A percentile compares a stretch with the other conserved stretches of the same genome.
phyloP scores from a whole-genome alignment of 768 basidiomycete genomes.

The Neoboletus brunneissimus region DNA sequence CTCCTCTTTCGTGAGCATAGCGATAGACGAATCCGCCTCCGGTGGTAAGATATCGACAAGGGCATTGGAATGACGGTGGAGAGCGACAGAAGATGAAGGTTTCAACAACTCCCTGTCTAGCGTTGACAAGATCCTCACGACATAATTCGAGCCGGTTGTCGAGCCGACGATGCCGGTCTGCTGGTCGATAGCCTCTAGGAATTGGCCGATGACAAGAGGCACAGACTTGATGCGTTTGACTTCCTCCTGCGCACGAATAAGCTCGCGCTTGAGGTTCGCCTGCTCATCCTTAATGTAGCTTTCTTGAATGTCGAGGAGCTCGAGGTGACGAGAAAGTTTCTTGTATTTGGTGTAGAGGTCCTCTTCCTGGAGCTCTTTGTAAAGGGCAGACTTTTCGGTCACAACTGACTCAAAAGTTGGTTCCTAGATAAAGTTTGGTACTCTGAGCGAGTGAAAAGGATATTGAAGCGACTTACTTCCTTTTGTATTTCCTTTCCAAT shows the following conservation, averaged over 20 bases:
- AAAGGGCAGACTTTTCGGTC: slow-evolving; percentile 83
- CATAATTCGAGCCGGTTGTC: slow-evolving; percentile 97
- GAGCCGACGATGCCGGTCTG: slow-evolving; percentile 95
- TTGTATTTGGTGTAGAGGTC: slow-evolving; percentile 98
- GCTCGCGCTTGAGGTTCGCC: slow-evolving; percentile 94
- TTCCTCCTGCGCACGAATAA: slow-evolving; percentile 98
- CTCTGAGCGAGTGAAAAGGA: neutral
- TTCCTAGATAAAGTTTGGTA: slow-evolving; percentile 50
- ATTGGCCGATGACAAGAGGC: slow-evolving; percentile 98
- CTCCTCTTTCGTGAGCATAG: slow-evolving; percentile 93
- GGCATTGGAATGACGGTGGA: slow-evolving; percentile 98
- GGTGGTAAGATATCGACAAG: slow-evolving; percentile 98
- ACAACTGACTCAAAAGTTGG: slow-evolving; percentile 87
- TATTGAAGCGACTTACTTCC: slow-evolving; percentile 51
- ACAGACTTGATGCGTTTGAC: slow-evolving; percentile 99
- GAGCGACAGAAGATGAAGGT: slow-evolving; percentile 95
- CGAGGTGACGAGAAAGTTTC: slow-evolving; percentile 90
- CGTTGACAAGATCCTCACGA: slow-evolving; percentile 95
- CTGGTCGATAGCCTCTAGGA: slow-evolving; percentile 98
- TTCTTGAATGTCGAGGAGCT: slow-evolving; percentile 92
- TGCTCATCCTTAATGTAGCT: slow-evolving; percentile 99
- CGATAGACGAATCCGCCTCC: slow-evolving; percentile 95
- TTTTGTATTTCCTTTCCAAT: slow-evolving; percentile 82
- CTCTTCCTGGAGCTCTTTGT: slow-evolving; percentile 84
- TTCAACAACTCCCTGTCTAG: slow-evolving; percentile 96